Evolutionary conservation across 139 green algal genomes (phyloP), one percentile per base, ranked within the genome.

Genomic region (Astrephomene gubernaculifera): DNA sequence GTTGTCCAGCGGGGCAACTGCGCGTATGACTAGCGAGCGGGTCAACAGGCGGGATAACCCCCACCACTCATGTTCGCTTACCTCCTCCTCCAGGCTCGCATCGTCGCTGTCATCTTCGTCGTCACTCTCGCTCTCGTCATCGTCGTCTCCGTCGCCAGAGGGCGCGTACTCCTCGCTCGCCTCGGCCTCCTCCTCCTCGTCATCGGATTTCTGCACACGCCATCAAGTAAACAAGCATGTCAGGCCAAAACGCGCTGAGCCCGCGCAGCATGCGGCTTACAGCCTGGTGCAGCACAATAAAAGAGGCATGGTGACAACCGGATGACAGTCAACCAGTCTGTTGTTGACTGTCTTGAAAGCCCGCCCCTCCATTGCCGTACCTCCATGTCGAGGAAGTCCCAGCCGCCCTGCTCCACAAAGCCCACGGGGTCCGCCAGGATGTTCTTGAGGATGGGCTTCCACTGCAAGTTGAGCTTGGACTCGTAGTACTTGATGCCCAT

Each of bases 401-500:
- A 99, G 39, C 97, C 97, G 39, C 97, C 97, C 31, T 95, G 88
- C 68, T 96, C 94, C 5, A 98, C 85, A 79, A 99, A 99, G 31
- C 86, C 92, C 43, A 99, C 93, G 0, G 97, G 97, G 88, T 99
- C 95, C 65, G 95, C 90, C 57, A 85, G 63, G 64, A 92, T 92
- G 36, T 86, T 95, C 88, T 98, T 98, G 53, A 99, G 89, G 87
- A 99, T 98, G 83, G 95, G 95, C 93, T 99, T 99, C 97, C 97
- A 99, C 52, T 96, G 94, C 84, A 99, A 84, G 92, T 99, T 99
- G 69, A 99, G 92, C 90, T 98, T 98, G 74, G 88, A 96, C 94
- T 99, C 97, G 87, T 99, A 99, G 92, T 98, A 98, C 91, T 99
- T 99, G 86, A 99, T 97, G 70, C 95, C 93, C 72, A 82, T 78